A percentile compares a stretch with the other conserved stretches of the same genome.
These are phyloP conservation scores for Coffea humblotiana DNA, from an alignment of 305 asterid species.

Conservation along the genomic window DNA sequence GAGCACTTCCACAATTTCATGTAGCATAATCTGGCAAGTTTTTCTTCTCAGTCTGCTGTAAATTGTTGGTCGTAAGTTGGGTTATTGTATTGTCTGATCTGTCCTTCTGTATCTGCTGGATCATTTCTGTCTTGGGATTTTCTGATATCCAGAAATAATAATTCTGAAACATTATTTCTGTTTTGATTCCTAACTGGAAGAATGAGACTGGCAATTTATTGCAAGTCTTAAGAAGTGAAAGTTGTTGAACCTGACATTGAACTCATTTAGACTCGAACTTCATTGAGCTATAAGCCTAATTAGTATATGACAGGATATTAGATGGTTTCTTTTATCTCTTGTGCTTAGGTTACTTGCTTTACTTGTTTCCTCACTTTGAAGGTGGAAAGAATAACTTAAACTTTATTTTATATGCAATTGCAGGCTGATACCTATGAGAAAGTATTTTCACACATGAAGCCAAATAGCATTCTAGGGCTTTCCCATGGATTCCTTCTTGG, in stretches of 20 bases:
- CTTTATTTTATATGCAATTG: constrained; percentile 19
- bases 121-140: not conserved
- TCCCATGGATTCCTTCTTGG: constrained; percentile 98
- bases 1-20: not conserved
- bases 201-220: not conserved
- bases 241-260: not conserved
- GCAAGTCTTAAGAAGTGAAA: not conserved
- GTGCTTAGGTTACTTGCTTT: not conserved
- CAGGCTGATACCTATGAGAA: constrained; percentile 94
- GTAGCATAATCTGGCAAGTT: not conserved
- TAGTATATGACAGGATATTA: not conserved
- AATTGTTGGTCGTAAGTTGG: not conserved
- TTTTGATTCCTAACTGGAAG: not conserved
- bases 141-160: not conserved
- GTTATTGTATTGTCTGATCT: not conserved
- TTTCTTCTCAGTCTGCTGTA: not conserved
- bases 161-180: not conserved
- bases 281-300: too few relatives aligned
- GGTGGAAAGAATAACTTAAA: not conserved
- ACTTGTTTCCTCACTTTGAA: not conserved
- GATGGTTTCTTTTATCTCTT: not conserved
- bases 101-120: not conserved
- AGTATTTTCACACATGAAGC: constrained; percentile 86
- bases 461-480: constrained; percentile 90
- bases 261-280: not conserved